Percentiles rank a stretch among this genome's conserved stretches.
phyloP scores from a whole-genome alignment of 108 stramenopile genomes.

The Discostella stelligeroides region DNA sequence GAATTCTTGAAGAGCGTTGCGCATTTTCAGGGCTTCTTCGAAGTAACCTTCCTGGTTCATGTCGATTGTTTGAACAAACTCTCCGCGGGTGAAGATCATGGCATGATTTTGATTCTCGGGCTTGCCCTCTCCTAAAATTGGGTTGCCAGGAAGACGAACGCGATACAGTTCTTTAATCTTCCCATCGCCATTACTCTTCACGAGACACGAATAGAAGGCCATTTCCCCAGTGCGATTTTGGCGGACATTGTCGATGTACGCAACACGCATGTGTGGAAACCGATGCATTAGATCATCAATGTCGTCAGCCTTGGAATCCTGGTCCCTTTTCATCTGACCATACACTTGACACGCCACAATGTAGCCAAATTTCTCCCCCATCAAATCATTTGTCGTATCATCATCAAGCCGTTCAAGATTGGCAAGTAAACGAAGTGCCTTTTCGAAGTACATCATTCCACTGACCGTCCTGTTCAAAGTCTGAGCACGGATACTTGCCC shows the following conservation, averaged over 20 bases:
- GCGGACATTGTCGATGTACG: constrained; percentile 95
- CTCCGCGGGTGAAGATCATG: constrained; percentile 96
- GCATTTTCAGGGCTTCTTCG: constrained; percentile 98
- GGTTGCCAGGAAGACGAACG: constrained; percentile 95
- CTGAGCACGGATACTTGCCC: constrained; percentile 97
- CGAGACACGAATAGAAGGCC: constrained; percentile 90
- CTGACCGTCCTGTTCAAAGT: constrained; percentile 94
- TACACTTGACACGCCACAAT: constrained; percentile 97
- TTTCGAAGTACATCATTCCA: constrained; percentile 99
- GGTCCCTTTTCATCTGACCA: constrained; percentile 93
- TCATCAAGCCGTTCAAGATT: constrained; percentile 91
- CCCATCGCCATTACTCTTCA: constrained; percentile 88
- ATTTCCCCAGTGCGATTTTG: constrained; percentile 79
- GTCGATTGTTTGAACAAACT: constrained; percentile 97
- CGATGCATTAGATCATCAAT: constrained; percentile 95
- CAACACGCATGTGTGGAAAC: constrained; percentile 92
- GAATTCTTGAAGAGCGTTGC: constrained; percentile 96
- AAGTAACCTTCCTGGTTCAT: constrained; percentile 99
- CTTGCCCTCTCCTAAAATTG: constrained; percentile 98
- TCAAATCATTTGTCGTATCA: constrained; percentile 88
- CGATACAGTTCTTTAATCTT: constrained; percentile 92
- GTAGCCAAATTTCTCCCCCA: constrained; percentile 97
- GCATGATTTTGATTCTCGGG: constrained; percentile 99
- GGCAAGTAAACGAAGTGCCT: constrained; percentile 92
- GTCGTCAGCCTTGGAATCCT: constrained; percentile 96